Evolutionary conservation across 2,329 filamentous ascomycete genomes (phyloP).

Genomic region (Hymenoscyphus scutula): DNA sequence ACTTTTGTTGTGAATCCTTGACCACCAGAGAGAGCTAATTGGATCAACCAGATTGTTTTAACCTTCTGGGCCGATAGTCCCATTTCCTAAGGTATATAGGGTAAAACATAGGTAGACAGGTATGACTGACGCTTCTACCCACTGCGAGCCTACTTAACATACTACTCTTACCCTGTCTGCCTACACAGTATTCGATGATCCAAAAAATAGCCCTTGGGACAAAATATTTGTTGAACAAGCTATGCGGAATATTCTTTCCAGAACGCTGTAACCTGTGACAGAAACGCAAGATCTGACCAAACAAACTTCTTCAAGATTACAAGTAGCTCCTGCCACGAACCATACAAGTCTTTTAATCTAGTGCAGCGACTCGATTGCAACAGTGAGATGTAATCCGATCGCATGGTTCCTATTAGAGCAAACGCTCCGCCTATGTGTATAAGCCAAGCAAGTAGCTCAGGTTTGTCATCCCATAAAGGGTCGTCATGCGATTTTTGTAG

Average conservation of each 20-base stretch:
- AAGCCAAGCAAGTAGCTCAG: slow-evolving; percentile 40
- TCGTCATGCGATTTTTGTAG: slow-evolving; percentile 35
- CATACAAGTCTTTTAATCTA: slow-evolving; percentile 25
- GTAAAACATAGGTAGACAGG: no score
- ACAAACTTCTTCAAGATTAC: slow-evolving; percentile 38
- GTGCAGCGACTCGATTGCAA: slow-evolving; percentile 24
- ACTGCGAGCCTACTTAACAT: no score
- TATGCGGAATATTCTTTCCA: slow-evolving; percentile 34
- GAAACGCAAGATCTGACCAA: slow-evolving; percentile 42
- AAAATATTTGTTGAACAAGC: not conserved
- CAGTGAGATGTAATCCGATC: slow-evolving; percentile 34
- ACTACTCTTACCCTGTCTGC: not conserved
- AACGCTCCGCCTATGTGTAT: slow-evolving; percentile 41
- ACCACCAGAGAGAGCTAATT: no score
- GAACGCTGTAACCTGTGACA: slow-evolving; percentile 33
- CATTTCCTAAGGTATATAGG: no score
- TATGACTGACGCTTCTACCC: no score
- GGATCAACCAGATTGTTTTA: no score
- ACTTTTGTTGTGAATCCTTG: no score
- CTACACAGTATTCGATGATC: not conserved
- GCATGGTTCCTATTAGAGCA: slow-evolving; percentile 33
- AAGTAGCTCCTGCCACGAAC: slow-evolving; percentile 37
- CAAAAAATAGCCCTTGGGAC: not conserved
- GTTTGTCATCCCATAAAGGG: slow-evolving; percentile 36
- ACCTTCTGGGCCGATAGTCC: no score